Conservation (phyloP, 2,329 filamentous ascomycete species). For the Ceratocystis eucalypticola region DNA sequence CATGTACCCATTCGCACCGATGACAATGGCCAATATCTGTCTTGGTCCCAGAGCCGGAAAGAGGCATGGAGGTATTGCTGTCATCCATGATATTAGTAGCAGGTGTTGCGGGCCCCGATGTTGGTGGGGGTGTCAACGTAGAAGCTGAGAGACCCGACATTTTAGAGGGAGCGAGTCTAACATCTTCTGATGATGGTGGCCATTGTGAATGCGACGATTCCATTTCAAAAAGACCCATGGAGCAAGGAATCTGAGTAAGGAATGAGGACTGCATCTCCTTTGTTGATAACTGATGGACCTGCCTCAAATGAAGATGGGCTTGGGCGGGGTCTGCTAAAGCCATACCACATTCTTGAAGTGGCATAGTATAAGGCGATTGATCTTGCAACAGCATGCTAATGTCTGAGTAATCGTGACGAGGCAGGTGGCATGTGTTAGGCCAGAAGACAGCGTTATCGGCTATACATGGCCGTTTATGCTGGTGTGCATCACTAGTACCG, state of each 20-base stretch:
- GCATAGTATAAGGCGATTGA: conserved; percentile 8
- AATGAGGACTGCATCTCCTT: conserved; percentile 17
- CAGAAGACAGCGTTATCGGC: conserved; percentile 19
- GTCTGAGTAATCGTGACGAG: conserved; percentile 20
- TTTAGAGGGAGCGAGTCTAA: neutral
- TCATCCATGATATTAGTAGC: conserved; percentile 1
- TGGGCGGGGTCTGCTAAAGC: conserved; percentile 18
- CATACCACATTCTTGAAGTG: conserved; percentile 19
- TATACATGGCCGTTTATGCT: conserved; percentile 19
- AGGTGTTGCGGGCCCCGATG: conserved; percentile 11
- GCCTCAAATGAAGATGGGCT: conserved; percentile 17
- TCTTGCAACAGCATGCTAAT: conserved; percentile 15
- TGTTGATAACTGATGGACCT: conserved; percentile 17
- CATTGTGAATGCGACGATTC: conserved; percentile 14
- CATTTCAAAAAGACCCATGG: conserved; percentile 15
- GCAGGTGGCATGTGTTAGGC: conserved; percentile 21
- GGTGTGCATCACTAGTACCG: conserved; percentile 11
- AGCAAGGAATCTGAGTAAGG: conserved; percentile 15
- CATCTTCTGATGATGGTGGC: conserved; percentile 3
- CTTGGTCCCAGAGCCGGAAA: neutral
- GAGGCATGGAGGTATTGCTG: neutral
- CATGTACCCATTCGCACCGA: conserved; percentile 14
- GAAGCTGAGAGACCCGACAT: neutral
- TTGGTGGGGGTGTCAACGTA: conserved; percentile 1
- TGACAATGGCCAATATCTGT: neutral